Evolutionary conservation across 768 basidiomycete species (phyloP).

Genomic region (Boletus rufocinnamomeus): DNA sequence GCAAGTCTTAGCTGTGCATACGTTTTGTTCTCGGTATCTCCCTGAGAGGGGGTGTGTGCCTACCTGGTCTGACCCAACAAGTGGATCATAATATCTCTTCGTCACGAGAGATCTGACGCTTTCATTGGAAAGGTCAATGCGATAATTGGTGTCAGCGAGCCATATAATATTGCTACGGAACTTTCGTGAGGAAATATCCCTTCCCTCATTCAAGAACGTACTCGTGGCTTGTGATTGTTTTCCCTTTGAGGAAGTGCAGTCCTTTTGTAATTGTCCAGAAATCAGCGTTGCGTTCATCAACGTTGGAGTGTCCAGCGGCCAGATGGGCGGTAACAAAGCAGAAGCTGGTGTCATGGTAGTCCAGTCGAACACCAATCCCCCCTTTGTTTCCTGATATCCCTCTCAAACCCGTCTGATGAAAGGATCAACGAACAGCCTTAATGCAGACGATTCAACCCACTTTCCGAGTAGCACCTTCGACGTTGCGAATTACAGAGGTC

Average conservation of each 20-base stretch:
- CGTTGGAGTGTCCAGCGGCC: slow-evolving; percentile 91
- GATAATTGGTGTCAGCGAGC: slow-evolving; percentile 96
- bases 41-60: slow-evolving; percentile 13
- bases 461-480: slow-evolving; percentile 91
- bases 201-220: slow-evolving; percentile 41
- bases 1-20: slow-evolving; percentile 62
- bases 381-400: slow-evolving; percentile 99
- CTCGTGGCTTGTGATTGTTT: slow-evolving; percentile 89
- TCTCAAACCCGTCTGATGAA: slow-evolving; percentile 70
- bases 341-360: slow-evolving; percentile 87
- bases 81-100: slow-evolving; percentile 64
- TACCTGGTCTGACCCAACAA: slow-evolving; percentile 88
- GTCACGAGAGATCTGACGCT: slow-evolving; percentile 69
- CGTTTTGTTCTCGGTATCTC: background rate
- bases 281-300: slow-evolving; percentile 90
- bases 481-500: slow-evolving; percentile 80
- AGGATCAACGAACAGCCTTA: slow-evolving; percentile 1
- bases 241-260: slow-evolving; percentile 87
- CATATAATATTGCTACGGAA: slow-evolving; percentile 82
- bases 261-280: slow-evolving; percentile 85
- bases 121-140: slow-evolving; percentile 84
- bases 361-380: slow-evolving; percentile 89
- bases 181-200: slow-evolving; percentile 8
- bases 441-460: slow-evolving; percentile 39
- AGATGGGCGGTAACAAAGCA: slow-evolving; percentile 97